phyloP scores from a whole-genome alignment of 768 basidiomycete genomes.

The Suillus discolor region DNA sequence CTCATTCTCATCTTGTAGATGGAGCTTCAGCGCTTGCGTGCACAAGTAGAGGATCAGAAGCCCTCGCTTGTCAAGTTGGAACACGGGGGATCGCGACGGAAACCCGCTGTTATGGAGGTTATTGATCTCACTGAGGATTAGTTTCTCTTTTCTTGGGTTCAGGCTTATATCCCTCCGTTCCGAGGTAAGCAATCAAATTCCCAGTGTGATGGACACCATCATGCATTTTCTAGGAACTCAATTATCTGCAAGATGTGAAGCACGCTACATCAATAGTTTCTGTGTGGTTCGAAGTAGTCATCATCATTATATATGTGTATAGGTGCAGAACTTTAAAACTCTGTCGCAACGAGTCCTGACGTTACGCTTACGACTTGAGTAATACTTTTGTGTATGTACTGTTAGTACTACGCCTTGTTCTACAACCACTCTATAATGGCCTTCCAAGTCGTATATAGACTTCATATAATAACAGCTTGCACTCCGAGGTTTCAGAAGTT shows the following conservation, averaged over 20 bases:
- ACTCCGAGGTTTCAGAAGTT: neutral
- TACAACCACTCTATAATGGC: neutral
- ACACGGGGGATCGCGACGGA: neutral
- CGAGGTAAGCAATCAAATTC: neutral
- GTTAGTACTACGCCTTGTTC: neutral
- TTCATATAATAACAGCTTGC: neutral
- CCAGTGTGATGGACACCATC: neutral
- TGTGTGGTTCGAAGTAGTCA: neutral
- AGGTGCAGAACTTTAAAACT: neutral
- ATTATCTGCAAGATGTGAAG: neutral
- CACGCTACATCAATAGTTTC: neutral
- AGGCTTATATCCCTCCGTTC: neutral
- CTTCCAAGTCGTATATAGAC: neutral
- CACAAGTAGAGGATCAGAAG: conserved; percentile 18
- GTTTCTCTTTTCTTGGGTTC: neutral
- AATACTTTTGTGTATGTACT: too few species aligned
- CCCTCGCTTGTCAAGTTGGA: conserved; percentile 22
- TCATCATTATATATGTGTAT: neutral
- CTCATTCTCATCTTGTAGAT: conserved; percentile 10
- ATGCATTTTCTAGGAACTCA: neutral
- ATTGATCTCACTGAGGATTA: conserved; percentile 6
- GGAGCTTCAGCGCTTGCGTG: conserved; percentile 24
- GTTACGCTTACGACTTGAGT: neutral
- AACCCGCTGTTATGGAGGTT: neutral
- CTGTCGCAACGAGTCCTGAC: neutral